Conservation (phyloP, 495 filamentous ascomycete species). For the Amphirosellinia nigrospora region DNA sequence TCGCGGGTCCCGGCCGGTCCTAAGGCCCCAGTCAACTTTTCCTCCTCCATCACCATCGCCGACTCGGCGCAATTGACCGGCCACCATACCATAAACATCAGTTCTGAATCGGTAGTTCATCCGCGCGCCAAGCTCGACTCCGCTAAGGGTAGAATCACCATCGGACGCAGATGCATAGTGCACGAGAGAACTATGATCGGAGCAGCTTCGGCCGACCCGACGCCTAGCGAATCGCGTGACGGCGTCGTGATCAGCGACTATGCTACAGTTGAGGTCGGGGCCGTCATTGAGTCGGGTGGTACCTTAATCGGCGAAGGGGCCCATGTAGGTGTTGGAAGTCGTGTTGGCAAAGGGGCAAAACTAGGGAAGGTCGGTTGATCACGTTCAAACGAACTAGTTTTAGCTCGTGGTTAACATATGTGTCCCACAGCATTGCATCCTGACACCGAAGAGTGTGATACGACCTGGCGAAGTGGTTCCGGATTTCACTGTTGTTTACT, state of each 20-base stretch:
- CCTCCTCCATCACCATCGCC: constrained; percentile 73
- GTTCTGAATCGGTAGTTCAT: constrained; percentile 77
- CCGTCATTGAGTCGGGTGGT: constrained; percentile 65
- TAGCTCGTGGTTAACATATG: neutral
- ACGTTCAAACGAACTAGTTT: constrained; percentile 7
- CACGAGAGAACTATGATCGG: constrained; percentile 74
- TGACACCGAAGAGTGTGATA: constrained; percentile 58
- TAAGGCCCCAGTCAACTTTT: constrained; percentile 72
- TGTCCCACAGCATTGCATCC: constrained; percentile 57
- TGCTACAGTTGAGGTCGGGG: constrained; percentile 66
- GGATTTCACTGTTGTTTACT: constrained; percentile 72
- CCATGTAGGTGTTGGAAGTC: constrained; percentile 65
- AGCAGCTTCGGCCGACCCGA: constrained; percentile 45
- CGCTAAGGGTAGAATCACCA: constrained; percentile 68
- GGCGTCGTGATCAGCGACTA: constrained; percentile 61
- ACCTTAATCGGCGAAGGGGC: constrained; percentile 66
- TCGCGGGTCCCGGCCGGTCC: constrained; percentile 53
- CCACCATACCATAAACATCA: constrained; percentile 72
- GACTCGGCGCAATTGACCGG: constrained; percentile 78
- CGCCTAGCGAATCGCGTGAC: constrained; percentile 35
- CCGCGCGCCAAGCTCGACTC: constrained; percentile 76
- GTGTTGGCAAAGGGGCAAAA: constrained; percentile 65
- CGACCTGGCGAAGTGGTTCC: constrained; percentile 59
- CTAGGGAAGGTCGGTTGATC: constrained; percentile 64
- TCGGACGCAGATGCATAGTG: constrained; percentile 77